Percentiles rank a stretch among this genome's conserved stretches.
Evolutionary conservation across 2,329 filamentous ascomycete genomes (phyloP).

Genomic region (Metarhizium sp.): DNA sequence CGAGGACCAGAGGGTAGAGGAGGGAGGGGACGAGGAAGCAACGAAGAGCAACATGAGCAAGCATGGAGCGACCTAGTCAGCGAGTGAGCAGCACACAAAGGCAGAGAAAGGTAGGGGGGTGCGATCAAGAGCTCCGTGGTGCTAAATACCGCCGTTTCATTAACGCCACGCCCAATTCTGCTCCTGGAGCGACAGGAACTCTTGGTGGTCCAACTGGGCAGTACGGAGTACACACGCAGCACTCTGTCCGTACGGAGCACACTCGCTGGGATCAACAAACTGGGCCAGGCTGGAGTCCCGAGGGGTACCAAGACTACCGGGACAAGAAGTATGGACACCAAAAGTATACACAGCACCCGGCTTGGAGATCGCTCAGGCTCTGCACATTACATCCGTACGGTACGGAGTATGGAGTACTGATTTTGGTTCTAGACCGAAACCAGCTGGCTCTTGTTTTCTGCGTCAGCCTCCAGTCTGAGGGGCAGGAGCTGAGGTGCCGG

Average conservation of each 20-base stretch:
- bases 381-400: no score
- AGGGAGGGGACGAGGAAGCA: not conserved
- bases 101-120: conserved; percentile 1
- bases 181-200: not conserved
- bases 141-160: not conserved
- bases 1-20: not conserved
- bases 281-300: not conserved
- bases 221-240: not conserved
- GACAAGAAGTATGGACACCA: not conserved
- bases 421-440: not conserved
- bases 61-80: conserved; percentile 1
- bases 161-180: not conserved
- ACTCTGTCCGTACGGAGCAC: no score
- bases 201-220: not conserved
- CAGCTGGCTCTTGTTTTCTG: not conserved
- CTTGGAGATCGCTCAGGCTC: not conserved
- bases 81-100: conserved; percentile 1
- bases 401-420: not conserved
- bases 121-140: not conserved
- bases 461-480: not conserved
- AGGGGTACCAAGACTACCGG: not conserved
- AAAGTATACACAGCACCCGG: not conserved
- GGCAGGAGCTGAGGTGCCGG: not conserved
- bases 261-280: not conserved
- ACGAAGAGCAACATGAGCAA: not conserved